Base-by-base conservation (phyloP, 1,284 basidiomycete species). In the Tranzscheliella williamsii region DNA sequence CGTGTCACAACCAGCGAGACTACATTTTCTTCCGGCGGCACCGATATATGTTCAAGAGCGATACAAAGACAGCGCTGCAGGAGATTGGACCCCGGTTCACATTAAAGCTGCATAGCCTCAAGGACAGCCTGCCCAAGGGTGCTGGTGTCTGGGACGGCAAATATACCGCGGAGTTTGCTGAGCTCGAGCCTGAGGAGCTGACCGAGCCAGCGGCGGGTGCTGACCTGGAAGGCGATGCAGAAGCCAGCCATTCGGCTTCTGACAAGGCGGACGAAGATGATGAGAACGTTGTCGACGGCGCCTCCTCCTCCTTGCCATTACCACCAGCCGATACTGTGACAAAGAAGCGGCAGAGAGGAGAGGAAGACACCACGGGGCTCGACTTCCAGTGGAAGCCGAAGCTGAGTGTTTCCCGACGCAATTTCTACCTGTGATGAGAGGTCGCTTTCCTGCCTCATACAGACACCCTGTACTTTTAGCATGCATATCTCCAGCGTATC, bases 11-110 rank as follows among this genome's bases (percentile, higher is more conserved):
- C 73, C 93, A 97, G 78, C 85, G 95, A 45, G 95, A 99, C 80
- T 99, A 97, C 79, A 81, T 98, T 50, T 99, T 99, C 81, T 96
- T 98, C 83, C 82, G 95, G 51, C 82, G 95, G 61, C 93, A 97
- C 81, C 91, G 91, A 68, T 96, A 96, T 78, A 90, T 91, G 32
- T 97, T 96, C 79, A 85, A 90, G 37, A 90, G 89, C 36, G 69
- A 72, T 23, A 55, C 78, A 37, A 93, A 91, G 74, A 92, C 96
- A 9, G 86, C 88, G 15, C 80, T 99, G 40, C 95, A 99, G 79
- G 95, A 99, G 79, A 99, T 98, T 56, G 95, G 95, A 0, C 95
- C 95, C 4, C 85, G 94, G 22, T 97, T 99, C 76, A 98, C 95
- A 0, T 82, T 98, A 16, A 98, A 98, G 80, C 80, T 99, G 48